phyloP scores from a whole-genome alignment of 179 eudicot genomes.

The Nepenthes alata region DNA sequence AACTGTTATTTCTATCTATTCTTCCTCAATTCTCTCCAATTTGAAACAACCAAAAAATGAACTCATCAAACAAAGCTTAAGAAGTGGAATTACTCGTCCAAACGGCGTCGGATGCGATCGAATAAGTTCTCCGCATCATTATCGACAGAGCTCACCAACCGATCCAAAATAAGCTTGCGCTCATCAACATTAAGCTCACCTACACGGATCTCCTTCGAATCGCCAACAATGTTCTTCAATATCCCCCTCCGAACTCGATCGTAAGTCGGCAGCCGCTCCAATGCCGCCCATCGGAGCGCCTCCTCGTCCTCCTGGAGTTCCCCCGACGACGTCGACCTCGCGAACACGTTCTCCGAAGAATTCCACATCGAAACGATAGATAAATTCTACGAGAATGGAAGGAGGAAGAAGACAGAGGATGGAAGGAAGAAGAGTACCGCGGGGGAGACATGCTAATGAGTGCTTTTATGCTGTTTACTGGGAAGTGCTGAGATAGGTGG shows the following conservation, averaged over 20 bases:
- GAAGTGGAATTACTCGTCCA: slow-evolving; percentile 33
- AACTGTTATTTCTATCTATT: too few relatives aligned
- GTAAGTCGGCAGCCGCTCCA: slow-evolving; percentile 85
- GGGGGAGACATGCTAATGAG: neutral
- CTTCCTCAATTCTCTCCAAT: too few relatives aligned
- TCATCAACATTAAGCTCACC: slow-evolving; percentile 41
- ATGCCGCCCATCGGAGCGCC: slow-evolving; percentile 83
- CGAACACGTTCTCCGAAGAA: slow-evolving; percentile 55
- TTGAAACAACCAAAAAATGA: neutral
- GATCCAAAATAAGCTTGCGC: slow-evolving; percentile 50
- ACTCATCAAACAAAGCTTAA: neutral
- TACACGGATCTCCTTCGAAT: slow-evolving; percentile 50
- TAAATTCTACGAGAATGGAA: neutral
- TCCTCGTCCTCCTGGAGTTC: slow-evolving; percentile 66
- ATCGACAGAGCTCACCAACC: slow-evolving; percentile 45
- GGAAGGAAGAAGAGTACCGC: neutral
- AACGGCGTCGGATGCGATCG: slow-evolving; percentile 61
- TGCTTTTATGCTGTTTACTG: neutral
- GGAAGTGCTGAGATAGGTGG: slow-evolving; percentile 15
- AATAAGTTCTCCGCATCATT: slow-evolving; percentile 57
- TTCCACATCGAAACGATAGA: slow-evolving; percentile 44
- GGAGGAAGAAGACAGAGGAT: neutral
- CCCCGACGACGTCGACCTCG: slow-evolving; percentile 57
- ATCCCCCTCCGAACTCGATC: slow-evolving; percentile 59
- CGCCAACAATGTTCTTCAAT: slow-evolving; percentile 47